Evolutionary conservation across 2,329 filamentous ascomycete species (phyloP), one percentile per base, ranked within the genome.

Genomic region (Aspergillus sp.): DNA sequence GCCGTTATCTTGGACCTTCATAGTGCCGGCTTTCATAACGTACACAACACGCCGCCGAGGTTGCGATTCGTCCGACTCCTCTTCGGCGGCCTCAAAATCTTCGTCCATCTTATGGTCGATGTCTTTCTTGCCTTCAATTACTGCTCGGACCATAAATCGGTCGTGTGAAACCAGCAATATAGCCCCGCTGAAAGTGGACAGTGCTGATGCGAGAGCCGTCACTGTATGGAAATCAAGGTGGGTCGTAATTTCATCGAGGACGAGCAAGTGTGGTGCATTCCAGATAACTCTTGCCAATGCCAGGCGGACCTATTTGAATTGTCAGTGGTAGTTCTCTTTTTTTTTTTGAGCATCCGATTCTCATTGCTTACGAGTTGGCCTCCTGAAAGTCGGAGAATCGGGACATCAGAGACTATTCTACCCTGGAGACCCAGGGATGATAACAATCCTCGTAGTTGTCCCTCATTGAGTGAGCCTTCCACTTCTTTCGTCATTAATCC

Each of bases 181-280:
- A 0, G 90, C 90, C 0, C 91, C 91, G 55, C 87, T 82, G 81
- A 89, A 96, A 3, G 76, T 76, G 14, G 82, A 80, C 61, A 96
- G 71, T 2, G 88, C 88, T 23, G 84, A 80, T 1, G 88, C 81
- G 55, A 96, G 74, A 2, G 89, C 90, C 7, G 85, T 83, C 23
- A 93, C 90, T 0, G 89, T 93, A 74, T 95, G 86, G 61, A 89
- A 90, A 70, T 96, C 91, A 41, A 96, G 80, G 77, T 96, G 91
- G 1, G 91, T 93, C 6, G 90, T 95, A 23, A 91, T 87, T 71
- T 91, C 91, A 69, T 93, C 90, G 7, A 93, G 81, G 6, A 93
- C 81, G 2, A 93, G 80, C 56, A 90, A 82, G 63, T 93, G 90
- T 19, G 90, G 90, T 3, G 83, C 79, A 41, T 77, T 78, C 81